Conservation (phyloP, 1,284 basidiomycete species). For the Ustilago loliicola region DNA sequence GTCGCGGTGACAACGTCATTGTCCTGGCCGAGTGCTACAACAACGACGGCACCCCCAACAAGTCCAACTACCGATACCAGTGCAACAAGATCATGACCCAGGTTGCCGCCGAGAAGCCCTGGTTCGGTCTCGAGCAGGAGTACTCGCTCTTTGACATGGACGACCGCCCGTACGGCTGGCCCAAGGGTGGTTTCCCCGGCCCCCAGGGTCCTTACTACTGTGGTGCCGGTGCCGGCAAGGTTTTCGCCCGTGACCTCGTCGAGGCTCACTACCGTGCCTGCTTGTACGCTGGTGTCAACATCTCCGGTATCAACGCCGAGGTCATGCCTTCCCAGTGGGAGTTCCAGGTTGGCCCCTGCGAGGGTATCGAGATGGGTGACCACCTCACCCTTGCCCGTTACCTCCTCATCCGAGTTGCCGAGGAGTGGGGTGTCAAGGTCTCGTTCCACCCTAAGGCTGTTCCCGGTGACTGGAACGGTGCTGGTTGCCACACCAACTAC, state of each 20-base stretch:
- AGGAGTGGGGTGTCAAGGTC: slow-evolving; percentile 96
- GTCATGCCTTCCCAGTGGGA: slow-evolving; percentile 99
- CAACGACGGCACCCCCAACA: slow-evolving; percentile 98
- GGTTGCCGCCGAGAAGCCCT: slow-evolving; percentile 75
- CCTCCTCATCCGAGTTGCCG: slow-evolving; percentile 75
- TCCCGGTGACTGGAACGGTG: slow-evolving; percentile 98
- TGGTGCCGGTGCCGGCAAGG: slow-evolving; percentile 98
- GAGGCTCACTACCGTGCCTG: slow-evolving; percentile 98
- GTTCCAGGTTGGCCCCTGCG: slow-evolving; percentile 99
- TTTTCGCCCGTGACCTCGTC: slow-evolving; percentile 97
- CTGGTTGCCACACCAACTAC: slow-evolving; percentile 79
- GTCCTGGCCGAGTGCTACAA: slow-evolving; percentile 90
- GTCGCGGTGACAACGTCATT: slow-evolving; percentile 80
- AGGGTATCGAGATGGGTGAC: slow-evolving; percentile 98
- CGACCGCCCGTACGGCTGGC: slow-evolving; percentile 94
- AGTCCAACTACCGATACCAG: slow-evolving; percentile 82
- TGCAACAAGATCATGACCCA: slow-evolving; percentile 68
- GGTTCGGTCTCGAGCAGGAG: slow-evolving; percentile 99
- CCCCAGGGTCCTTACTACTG: slow-evolving; percentile 99
- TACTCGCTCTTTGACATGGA: slow-evolving; percentile 97
- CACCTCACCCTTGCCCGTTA: slow-evolving; percentile 72
- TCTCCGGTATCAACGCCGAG: slow-evolving; percentile 99
- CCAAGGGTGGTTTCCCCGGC: slow-evolving; percentile 90
- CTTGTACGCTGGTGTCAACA: slow-evolving; percentile 96
- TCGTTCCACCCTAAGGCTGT: slow-evolving; percentile 99